Evolutionary conservation across 805 yeast genomes (phyloP).

Genomic region (Saccharomycopsis sp.): DNA sequence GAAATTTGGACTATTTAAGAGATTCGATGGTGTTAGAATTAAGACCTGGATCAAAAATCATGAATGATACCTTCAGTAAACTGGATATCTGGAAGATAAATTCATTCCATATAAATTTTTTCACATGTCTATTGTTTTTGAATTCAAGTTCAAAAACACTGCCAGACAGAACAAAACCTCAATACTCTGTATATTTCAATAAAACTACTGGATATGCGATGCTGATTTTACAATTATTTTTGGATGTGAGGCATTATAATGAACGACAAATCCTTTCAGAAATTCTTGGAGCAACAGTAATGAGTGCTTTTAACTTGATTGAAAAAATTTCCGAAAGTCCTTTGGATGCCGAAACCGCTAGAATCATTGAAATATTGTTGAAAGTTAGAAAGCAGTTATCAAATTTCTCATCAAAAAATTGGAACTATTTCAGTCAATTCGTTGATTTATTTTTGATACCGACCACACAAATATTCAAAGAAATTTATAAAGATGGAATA

Average conservation of each 20-base stretch:
- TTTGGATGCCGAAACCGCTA: not conserved
- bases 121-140: slow-evolving; percentile 4
- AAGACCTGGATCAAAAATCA: slow-evolving; percentile 7
- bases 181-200: not conserved
- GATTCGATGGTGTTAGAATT: slow-evolving; percentile 5
- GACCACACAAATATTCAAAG: slow-evolving; percentile 3
- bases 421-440: slow-evolving; percentile 2
- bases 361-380: slow-evolving; percentile 2
- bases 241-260: slow-evolving; percentile 5
- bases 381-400: slow-evolving; percentile 5
- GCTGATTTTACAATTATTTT: slow-evolving; percentile 2
- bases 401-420: slow-evolving; percentile 2
- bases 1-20: slow-evolving; percentile 2
- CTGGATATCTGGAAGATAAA: slow-evolving; percentile 1
- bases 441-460: slow-evolving; percentile 5
- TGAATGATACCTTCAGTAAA: not conserved
- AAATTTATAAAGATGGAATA: slow-evolving; percentile 4
- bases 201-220: not conserved
- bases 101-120: slow-evolving; percentile 2
- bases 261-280: not conserved
- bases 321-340: not conserved
- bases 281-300: not conserved
- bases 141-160: slow-evolving; percentile 1
- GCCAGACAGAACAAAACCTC: slow-evolving; percentile 1
- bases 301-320: slow-evolving; percentile 1